Evolutionary conservation across 1,139 yeast species (phyloP).

Genomic region (Candida sp.): DNA sequence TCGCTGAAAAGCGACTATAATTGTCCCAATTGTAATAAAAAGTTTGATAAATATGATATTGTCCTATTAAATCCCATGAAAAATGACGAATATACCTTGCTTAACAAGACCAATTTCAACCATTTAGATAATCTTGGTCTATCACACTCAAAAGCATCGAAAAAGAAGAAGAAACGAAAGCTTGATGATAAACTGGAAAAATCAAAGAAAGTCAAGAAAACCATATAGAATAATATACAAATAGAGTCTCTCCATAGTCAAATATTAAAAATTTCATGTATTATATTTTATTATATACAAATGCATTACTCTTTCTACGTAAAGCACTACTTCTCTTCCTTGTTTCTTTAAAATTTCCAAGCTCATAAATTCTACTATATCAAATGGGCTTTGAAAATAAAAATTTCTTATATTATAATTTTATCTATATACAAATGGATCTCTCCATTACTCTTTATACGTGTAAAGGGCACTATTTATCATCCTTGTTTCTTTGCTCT

Average conservation of each 20-base stretch:
- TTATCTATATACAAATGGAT: neutral
- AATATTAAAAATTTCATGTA: neutral
- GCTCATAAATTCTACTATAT: too few species aligned
- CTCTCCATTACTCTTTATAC: neutral
- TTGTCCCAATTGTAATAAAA: slow-evolving; percentile 35
- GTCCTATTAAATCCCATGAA: slow-evolving; percentile 27
- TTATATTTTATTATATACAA: neutral
- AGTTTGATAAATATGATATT: slow-evolving; percentile 24
- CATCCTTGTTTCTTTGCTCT: slow-evolving; percentile 16
- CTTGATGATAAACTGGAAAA: neutral
- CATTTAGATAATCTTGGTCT: slow-evolving; percentile 23
- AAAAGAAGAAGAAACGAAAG: slow-evolving; percentile 2
- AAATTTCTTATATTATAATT: neutral
- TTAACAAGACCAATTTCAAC: slow-evolving; percentile 34
- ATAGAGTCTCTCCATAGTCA: too few species aligned
- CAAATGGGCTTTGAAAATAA: neutral
- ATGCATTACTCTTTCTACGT: neutral
- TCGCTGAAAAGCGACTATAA: neutral
- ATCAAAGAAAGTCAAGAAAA: neutral
- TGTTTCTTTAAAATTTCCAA: slow-evolving; percentile 12
- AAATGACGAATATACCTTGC: slow-evolving; percentile 18
- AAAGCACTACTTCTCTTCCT: slow-evolving; percentile 5
- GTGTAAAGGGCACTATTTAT: slow-evolving; percentile 1
- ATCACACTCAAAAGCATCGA: slow-evolving; percentile 42
- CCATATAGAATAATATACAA: too few species aligned